Evolutionary conservation across 1,139 yeast species (phyloP).

Genomic region (Blastobotrys illinoisensis): DNA sequence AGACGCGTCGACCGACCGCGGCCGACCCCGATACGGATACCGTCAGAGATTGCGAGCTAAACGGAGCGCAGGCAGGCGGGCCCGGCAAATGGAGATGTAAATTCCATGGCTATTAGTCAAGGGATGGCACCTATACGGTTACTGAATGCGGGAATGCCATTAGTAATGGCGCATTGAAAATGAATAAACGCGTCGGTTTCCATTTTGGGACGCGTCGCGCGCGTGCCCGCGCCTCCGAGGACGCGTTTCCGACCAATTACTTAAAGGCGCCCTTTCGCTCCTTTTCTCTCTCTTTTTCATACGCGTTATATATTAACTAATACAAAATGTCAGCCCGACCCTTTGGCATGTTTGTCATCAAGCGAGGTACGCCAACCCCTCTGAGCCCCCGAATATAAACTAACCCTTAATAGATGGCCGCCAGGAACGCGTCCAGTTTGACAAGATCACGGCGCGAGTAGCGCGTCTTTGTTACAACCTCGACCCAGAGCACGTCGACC

Average conservation of each 20-base stretch:
- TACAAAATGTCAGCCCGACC: conserved; percentile 4
- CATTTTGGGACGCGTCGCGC: background rate
- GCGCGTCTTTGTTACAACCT: conserved; percentile 73
- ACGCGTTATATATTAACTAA: conserved; percentile 1
- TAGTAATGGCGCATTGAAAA: background rate
- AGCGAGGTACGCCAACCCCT: conserved; percentile 35
- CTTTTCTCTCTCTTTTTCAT: conserved; percentile 3
- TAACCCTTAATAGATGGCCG: conserved; percentile 50
- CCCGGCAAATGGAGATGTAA: background rate
- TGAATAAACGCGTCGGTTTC: background rate
- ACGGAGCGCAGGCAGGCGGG: too few species aligned
- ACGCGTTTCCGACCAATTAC: background rate
- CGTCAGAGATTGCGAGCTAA: too few species aligned
- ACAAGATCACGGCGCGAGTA: conserved; percentile 63
- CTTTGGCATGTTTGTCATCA: conserved; percentile 45
- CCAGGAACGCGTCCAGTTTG: conserved; percentile 80
- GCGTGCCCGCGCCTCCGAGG: background rate
- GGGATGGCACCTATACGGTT: background rate
- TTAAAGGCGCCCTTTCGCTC: background rate
- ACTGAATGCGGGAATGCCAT: background rate
- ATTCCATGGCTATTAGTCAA: background rate
- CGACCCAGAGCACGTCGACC: conserved; percentile 78
- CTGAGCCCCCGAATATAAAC: conserved; percentile 7
- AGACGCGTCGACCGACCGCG: background rate
- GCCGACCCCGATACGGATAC: too few species aligned